phyloP scores from a whole-genome alignment of 2,329 filamentous ascomycete genomes.

The Diaporthe sp. region DNA sequence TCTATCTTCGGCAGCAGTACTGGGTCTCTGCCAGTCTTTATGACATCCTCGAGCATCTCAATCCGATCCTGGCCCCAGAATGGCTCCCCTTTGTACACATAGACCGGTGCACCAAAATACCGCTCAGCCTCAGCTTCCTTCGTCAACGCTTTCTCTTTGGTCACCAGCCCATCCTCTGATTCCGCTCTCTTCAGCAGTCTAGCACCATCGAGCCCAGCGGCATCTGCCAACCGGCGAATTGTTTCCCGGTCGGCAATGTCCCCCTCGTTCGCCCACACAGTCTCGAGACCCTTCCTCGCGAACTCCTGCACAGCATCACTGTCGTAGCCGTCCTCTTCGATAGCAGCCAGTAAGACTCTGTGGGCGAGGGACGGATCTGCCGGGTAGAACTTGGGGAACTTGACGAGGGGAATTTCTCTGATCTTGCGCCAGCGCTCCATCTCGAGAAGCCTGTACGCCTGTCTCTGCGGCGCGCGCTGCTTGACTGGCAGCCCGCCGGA shows the following conservation, averaged over 20 bases:
- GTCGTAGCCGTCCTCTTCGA: conserved; percentile 3
- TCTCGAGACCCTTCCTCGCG: background rate
- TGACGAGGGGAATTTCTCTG: conserved; percentile 42
- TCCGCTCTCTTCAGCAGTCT: conserved; percentile 4
- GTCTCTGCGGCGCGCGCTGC: conserved; percentile 43
- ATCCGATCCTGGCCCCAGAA: conserved; percentile 3
- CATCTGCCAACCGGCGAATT: background rate
- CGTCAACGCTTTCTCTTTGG: background rate
- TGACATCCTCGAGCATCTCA: background rate
- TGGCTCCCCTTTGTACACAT: background rate
- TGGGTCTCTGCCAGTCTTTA: background rate
- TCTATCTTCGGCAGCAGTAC: background rate
- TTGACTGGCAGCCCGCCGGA: conserved; percentile 47
- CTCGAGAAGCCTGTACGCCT: conserved; percentile 43
- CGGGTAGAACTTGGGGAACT: conserved; percentile 39
- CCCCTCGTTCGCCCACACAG: background rate
- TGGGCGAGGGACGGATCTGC: conserved; percentile 45
- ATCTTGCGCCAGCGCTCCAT: conserved; percentile 43
- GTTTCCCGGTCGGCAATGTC: background rate
- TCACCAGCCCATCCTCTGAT: background rate
- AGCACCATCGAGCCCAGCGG: background rate
- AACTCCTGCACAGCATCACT: background rate
- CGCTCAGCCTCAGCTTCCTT: background rate
- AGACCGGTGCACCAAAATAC: background rate
- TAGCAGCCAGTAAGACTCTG: conserved; percentile 8